Percentiles rank a stretch among this genome's conserved stretches.
Evolutionary conservation across 2,329 filamentous ascomycete genomes (phyloP).

Genomic region (Pseudogymnoascus sp.): DNA sequence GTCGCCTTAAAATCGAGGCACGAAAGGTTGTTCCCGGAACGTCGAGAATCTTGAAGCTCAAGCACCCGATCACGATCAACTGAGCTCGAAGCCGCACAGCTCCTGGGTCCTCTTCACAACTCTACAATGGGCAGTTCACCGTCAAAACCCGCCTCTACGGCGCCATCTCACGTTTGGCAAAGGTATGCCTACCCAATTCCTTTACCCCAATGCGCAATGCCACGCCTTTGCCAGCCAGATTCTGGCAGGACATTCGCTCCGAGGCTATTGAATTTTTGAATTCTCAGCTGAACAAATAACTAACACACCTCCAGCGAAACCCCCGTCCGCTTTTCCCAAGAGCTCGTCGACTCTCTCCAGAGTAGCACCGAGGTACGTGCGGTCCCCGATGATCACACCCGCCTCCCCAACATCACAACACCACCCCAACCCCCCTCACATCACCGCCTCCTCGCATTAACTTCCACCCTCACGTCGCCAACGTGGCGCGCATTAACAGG

Average conservation of each 20-base stretch:
- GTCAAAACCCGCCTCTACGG: conserved; percentile 9
- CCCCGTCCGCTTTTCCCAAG: conserved; percentile 66
- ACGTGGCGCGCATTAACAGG: not conserved
- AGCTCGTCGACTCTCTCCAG: conserved; percentile 75
- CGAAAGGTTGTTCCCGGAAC: not conserved
- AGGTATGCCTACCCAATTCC: conserved; percentile 3
- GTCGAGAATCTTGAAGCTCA: conserved; percentile 5
- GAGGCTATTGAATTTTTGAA: not conserved
- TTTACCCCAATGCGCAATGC: not conserved
- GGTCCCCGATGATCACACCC: not conserved
- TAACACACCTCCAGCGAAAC: conserved; percentile 38
- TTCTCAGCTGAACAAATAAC: not conserved
- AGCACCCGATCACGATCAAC: conserved; percentile 3
- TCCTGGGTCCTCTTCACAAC: conserved; percentile 9
- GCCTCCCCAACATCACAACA: not conserved
- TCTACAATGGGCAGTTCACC: conserved; percentile 10
- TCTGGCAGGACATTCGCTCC: not conserved
- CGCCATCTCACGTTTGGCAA: conserved; percentile 11
- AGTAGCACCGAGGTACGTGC: conserved; percentile 69
- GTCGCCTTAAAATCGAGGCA: not conserved
- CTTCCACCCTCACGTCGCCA: not conserved
- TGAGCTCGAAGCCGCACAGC: conserved; percentile 6
- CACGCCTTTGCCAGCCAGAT: not conserved
- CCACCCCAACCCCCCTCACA: conserved; percentile 9
- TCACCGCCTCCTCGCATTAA: not conserved